A percentile compares a stretch with the other conserved stretches of the same genome.
Evolutionary conservation across 345 rosid genomes (phyloP).

Genomic region (Cardamine resedifolia): DNA sequence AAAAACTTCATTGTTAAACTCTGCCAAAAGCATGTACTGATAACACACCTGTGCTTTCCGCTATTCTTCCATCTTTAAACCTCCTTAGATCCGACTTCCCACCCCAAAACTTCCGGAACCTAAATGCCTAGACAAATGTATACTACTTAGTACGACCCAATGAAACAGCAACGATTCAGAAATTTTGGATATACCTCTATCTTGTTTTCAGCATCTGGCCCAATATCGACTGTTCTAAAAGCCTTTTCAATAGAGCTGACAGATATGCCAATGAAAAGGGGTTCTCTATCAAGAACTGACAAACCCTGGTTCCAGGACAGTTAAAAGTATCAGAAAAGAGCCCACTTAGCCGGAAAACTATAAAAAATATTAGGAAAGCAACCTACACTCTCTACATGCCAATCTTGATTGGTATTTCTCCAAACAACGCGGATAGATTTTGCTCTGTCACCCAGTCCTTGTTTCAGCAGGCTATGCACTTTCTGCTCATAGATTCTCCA

Average conservation of each 20-base stretch:
- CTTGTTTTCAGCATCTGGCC: constrained; percentile 89
- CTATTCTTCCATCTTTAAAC: constrained; percentile 91
- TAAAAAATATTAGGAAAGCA: not conserved
- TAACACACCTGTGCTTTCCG: constrained; percentile 84
- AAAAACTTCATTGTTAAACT: constrained; percentile 15
- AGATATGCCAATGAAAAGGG: constrained; percentile 74
- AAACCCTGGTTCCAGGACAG: constrained; percentile 58
- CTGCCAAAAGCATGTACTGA: constrained; percentile 15
- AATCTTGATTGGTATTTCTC: constrained; percentile 64
- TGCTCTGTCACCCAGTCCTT: constrained; percentile 80
- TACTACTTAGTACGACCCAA: constrained; percentile 3
- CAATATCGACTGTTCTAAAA: constrained; percentile 79
- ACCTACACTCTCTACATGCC: constrained; percentile 63
- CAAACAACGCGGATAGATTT: constrained; percentile 72
- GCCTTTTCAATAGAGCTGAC: constrained; percentile 70
- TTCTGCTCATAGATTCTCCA: constrained; percentile 87
- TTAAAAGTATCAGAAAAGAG: constrained; percentile 13
- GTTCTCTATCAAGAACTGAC: constrained; percentile 56
- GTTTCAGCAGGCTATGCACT: constrained; percentile 59
- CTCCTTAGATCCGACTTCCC: constrained; percentile 87
- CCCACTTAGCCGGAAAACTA: not conserved
- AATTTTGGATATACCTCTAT: constrained; percentile 55
- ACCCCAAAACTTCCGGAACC: constrained; percentile 84
- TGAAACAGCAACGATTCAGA: constrained; percentile 11
- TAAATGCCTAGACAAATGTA: constrained; percentile 53